Evolutionary conservation across 2,329 filamentous ascomycete genomes (phyloP).

Genomic region (Diaporthe ampelina): DNA sequence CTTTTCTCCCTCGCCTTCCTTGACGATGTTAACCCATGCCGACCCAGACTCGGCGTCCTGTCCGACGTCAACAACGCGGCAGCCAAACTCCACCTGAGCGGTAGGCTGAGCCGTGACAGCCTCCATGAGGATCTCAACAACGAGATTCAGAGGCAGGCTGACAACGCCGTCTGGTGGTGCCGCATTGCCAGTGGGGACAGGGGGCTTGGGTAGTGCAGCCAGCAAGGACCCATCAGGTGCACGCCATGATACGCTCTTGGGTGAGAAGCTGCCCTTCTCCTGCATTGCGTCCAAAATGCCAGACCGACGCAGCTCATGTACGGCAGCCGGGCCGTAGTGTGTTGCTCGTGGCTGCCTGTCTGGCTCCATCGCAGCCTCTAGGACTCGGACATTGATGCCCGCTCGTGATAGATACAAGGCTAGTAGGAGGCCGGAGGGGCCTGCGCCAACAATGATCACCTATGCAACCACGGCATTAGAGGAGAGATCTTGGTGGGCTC

Average conservation of each 20-base stretch:
- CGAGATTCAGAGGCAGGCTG: slow-evolving; percentile 55
- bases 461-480: background rate
- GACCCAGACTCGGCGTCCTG: slow-evolving; percentile 45
- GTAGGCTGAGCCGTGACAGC: slow-evolving; percentile 48
- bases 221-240: slow-evolving; percentile 36
- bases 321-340: slow-evolving; percentile 41
- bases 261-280: slow-evolving; percentile 34
- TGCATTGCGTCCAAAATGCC: slow-evolving; percentile 39
- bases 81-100: slow-evolving; percentile 52
- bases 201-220: slow-evolving; percentile 25
- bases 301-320: slow-evolving; percentile 36
- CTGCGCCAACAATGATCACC: slow-evolving; percentile 41
- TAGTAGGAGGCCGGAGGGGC: slow-evolving; percentile 45
- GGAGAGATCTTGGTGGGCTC: too few species aligned
- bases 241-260: slow-evolving; percentile 39
- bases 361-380: slow-evolving; percentile 19
- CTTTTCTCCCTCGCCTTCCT: slow-evolving; percentile 35
- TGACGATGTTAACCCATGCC: slow-evolving; percentile 46
- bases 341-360: slow-evolving; percentile 41
- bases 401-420: slow-evolving; percentile 39
- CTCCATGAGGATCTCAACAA: slow-evolving; percentile 54
- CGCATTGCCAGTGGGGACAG: background rate
- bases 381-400: slow-evolving; percentile 15
- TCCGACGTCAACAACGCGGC: slow-evolving; percentile 51
- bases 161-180: slow-evolving; percentile 49